Evolutionary conservation across 768 basidiomycete genomes (phyloP).

Genomic region (Ramaria sp.): DNA sequence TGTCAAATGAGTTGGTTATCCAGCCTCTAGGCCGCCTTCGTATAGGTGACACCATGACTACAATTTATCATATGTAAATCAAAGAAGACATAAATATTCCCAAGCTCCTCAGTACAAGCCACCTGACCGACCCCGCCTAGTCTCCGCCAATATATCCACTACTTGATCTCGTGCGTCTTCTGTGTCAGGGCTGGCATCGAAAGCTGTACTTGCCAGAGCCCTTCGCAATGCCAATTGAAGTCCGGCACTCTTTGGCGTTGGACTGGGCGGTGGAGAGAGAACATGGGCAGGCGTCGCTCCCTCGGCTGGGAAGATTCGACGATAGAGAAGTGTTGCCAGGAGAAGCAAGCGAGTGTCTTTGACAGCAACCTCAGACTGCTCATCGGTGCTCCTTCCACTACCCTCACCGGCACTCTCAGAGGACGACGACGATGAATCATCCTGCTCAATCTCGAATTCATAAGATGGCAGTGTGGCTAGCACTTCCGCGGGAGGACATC

Average conservation of each 20-base stretch:
- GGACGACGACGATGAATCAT: not conserved
- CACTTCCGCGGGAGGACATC: not conserved
- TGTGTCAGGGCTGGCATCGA: slow-evolving; percentile 30
- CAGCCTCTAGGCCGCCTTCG: too few relatives aligned
- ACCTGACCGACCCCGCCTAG: too few relatives aligned
- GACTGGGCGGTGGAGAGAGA: slow-evolving; percentile 52
- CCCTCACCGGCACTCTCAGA: not conserved
- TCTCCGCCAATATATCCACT: slow-evolving; percentile 47
- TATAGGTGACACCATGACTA: too few relatives aligned
- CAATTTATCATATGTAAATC: too few relatives aligned
- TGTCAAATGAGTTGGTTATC: too few relatives aligned
- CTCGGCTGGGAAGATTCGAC: slow-evolving; percentile 41
- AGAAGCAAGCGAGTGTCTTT: slow-evolving; percentile 44
- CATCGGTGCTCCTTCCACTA: slow-evolving; percentile 31
- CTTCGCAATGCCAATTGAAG: slow-evolving; percentile 37
- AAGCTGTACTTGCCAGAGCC: slow-evolving; percentile 43
- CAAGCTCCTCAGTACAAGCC: too few relatives aligned
- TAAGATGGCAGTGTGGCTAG: not conserved
- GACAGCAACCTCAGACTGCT: slow-evolving; percentile 24
- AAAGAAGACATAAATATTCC: too few relatives aligned
- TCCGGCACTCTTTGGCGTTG: slow-evolving; percentile 28
- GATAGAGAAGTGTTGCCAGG: slow-evolving; percentile 49
- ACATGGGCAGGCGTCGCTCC: slow-evolving; percentile 25
- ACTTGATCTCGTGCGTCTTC: slow-evolving; percentile 72
- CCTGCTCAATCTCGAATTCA: not conserved